Evolutionary conservation across 2,329 filamentous ascomycete genomes (phyloP).

Genomic region (Aureobasidium sp.): DNA sequence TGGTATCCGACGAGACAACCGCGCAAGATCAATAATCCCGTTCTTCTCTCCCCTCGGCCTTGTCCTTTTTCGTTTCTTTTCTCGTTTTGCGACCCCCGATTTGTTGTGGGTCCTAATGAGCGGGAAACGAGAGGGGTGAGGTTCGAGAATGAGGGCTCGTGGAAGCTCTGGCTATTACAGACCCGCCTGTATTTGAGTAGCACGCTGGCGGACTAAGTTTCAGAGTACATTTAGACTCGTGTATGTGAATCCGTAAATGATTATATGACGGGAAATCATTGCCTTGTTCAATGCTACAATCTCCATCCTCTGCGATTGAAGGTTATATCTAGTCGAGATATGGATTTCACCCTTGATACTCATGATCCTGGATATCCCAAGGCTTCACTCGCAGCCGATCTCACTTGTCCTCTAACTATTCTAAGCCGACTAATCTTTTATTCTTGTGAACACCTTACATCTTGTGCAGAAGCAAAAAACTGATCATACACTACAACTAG

Average conservation of each 20-base stretch:
- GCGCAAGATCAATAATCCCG: slow-evolving; percentile 9
- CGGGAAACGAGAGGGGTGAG: background rate
- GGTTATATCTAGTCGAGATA: too few relatives aligned
- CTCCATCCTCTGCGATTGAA: too few relatives aligned
- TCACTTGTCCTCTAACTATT: too few relatives aligned
- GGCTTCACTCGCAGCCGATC: too few relatives aligned
- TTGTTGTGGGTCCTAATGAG: background rate
- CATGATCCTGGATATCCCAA: background rate
- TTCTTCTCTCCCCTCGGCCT: slow-evolving; percentile 13
- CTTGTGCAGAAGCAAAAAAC: too few relatives aligned
- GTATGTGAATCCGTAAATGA: too few relatives aligned
- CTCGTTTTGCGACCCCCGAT: background rate
- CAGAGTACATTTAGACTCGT: slow-evolving; percentile 24
- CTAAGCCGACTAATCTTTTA: background rate
- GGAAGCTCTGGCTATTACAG: slow-evolving; percentile 23
- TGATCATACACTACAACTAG: too few relatives aligned
- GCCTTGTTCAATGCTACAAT: too few relatives aligned
- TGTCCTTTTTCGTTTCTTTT: background rate
- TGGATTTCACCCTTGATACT: too few relatives aligned
- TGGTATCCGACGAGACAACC: slow-evolving; percentile 16
- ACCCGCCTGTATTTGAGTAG: slow-evolving; percentile 22
- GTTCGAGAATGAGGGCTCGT: background rate
- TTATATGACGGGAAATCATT: too few relatives aligned
- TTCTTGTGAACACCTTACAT: background rate
- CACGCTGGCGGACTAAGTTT: slow-evolving; percentile 26